Evolutionary conservation across 169 alveolate species (phyloP).

Genomic region (Eimeria acervulina): DNA sequence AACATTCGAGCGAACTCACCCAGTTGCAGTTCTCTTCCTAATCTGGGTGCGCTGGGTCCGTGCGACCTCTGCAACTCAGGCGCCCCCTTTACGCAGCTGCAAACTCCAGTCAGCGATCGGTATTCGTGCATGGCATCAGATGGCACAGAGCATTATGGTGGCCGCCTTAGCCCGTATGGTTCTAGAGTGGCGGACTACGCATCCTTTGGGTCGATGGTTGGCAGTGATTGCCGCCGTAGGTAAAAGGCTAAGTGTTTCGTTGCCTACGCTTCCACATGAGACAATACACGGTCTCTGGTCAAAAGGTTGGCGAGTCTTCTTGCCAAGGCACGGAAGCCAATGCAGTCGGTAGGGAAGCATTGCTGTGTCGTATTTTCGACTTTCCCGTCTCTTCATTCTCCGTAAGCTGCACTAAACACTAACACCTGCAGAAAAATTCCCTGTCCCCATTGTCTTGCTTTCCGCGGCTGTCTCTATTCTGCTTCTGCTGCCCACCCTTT

Average conservation of each 20-base stretch:
- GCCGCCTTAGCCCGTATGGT: slow-evolving; percentile 37
- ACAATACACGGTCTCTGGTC: background rate
- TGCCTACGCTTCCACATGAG: background rate
- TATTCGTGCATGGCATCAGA: slow-evolving; percentile 11
- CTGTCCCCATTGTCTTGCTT: background rate
- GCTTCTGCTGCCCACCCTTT: background rate
- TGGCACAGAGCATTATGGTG: background rate
- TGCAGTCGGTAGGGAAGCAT: background rate
- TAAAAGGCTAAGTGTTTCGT: background rate
- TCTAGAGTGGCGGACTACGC: slow-evolving; percentile 46
- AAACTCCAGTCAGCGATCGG: background rate
- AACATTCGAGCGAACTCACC: slow-evolving; percentile 19
- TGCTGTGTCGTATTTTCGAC: background rate
- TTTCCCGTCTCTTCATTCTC: background rate
- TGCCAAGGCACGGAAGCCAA: background rate
- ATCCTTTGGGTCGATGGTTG: slow-evolving; percentile 50
- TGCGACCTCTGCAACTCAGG: slow-evolving; percentile 67
- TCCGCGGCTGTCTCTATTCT: background rate
- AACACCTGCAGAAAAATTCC: background rate
- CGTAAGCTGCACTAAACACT: background rate
- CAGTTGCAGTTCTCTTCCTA: slow-evolving; percentile 54
- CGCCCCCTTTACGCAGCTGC: background rate
- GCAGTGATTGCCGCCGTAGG: slow-evolving; percentile 57
- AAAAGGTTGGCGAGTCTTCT: background rate
- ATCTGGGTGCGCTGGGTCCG: slow-evolving; percentile 73